Evolutionary conservation across 305 asterid genomes (phyloP).

Genomic region (Lippia alba): DNA sequence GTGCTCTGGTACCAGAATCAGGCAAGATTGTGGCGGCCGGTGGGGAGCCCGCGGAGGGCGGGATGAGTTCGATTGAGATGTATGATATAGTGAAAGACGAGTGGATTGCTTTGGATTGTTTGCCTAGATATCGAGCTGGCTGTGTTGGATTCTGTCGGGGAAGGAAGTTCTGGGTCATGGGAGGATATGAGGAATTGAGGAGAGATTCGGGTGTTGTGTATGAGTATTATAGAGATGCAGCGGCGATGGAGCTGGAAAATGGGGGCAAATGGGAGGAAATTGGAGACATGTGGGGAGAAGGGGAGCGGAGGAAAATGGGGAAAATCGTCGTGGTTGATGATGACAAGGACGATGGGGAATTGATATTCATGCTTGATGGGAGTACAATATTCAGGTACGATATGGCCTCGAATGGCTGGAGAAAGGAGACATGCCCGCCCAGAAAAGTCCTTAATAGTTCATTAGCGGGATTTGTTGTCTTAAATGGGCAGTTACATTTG

Average conservation of each 20-base stretch:
- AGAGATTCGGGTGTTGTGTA: slow-evolving; percentile 84
- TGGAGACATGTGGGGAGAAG: slow-evolving; percentile 97
- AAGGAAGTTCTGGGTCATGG: slow-evolving; percentile 97
- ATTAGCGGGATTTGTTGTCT: slow-evolving; percentile 73
- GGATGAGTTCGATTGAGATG: slow-evolving; percentile 96
- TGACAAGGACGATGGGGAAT: slow-evolving; percentile 18
- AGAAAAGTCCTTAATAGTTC: slow-evolving; percentile 56
- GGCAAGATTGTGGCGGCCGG: slow-evolving; percentile 89
- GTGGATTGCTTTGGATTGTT: slow-evolving; percentile 85
- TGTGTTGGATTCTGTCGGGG: slow-evolving; percentile 84
- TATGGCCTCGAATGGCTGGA: slow-evolving; percentile 67
- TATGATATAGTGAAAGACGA: slow-evolving; percentile 77
- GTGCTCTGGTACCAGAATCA: slow-evolving; percentile 60
- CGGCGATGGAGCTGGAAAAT: slow-evolving; percentile 77
- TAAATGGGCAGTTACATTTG: slow-evolving; percentile 76
- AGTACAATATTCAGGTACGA: slow-evolving; percentile 79
- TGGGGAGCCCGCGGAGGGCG: slow-evolving; percentile 92
- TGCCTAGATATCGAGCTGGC: slow-evolving; percentile 96
- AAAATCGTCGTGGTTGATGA: slow-evolving; percentile 72
- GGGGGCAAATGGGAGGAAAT: slow-evolving; percentile 88
- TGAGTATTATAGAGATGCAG: slow-evolving; percentile 83
- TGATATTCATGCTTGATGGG: slow-evolving; percentile 79
- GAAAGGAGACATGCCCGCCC: slow-evolving; percentile 71
- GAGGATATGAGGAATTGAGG: slow-evolving; percentile 91
- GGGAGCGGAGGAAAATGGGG: slow-evolving; percentile 81